phyloP scores from a whole-genome alignment of 2,329 filamentous ascomycete genomes.

The Gremmenia infestans region DNA sequence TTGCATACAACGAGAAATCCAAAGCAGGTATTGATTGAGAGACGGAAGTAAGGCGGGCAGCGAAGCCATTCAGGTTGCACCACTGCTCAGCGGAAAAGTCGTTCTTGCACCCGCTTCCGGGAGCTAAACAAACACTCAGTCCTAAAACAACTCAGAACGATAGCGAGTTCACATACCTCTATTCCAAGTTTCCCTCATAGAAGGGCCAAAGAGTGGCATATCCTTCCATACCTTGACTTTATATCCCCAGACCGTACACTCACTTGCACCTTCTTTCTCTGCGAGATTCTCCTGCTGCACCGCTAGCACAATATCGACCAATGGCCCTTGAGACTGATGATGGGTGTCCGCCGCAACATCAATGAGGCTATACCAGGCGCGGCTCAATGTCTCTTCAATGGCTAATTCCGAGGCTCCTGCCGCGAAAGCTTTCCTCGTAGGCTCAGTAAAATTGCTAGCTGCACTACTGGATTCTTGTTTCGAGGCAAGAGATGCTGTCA shows the following conservation, averaged over 20 bases:
- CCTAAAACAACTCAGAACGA: background rate
- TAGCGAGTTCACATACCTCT: constrained; percentile 18
- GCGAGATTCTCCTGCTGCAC: constrained; percentile 12
- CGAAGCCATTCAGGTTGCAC: constrained; percentile 23
- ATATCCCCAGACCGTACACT: constrained; percentile 16
- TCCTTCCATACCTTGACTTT: constrained; percentile 26
- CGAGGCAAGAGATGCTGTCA: background rate
- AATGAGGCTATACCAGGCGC: constrained; percentile 22
- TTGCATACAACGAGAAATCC: constrained; percentile 27
- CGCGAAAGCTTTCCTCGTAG: background rate
- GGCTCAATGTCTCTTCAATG: constrained; percentile 13
- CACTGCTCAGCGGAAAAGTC: constrained; percentile 14
- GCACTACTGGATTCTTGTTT: background rate
- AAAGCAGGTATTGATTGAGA: constrained; percentile 12
- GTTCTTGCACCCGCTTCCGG: constrained; percentile 1
- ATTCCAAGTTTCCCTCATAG: constrained; percentile 27
- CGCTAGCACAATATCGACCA: constrained; percentile 25
- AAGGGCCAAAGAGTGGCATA: constrained; percentile 28
- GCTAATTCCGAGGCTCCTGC: background rate
- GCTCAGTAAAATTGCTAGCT: background rate
- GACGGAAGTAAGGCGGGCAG: constrained; percentile 26
- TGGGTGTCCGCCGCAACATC: constrained; percentile 20
- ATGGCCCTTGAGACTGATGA: constrained; percentile 16
- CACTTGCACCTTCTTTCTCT: constrained; percentile 11
- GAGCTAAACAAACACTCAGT: constrained; percentile 8